Evolutionary conservation across 805 yeast genomes (phyloP).

Genomic region (Metschnikowia peoriensis): DNA sequence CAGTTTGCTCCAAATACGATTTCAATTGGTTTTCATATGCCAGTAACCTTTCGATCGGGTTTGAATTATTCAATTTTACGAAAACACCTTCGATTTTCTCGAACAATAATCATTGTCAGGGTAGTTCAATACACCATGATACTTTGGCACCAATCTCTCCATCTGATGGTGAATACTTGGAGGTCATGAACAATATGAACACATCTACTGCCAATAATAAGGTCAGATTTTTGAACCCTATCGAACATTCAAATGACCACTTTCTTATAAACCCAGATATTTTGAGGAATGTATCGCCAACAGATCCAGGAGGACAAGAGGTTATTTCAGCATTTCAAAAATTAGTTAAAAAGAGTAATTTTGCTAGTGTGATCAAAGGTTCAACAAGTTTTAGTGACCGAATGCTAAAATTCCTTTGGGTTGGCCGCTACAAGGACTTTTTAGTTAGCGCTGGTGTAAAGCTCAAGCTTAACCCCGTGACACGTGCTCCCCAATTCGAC

Average conservation of each 20-base stretch:
- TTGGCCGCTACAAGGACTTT: constrained; percentile 80
- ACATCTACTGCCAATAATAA: neutral
- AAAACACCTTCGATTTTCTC: constrained; percentile 9
- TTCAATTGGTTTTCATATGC: constrained; percentile 90
- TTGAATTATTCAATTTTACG: constrained; percentile 69
- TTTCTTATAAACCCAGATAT: constrained; percentile 29
- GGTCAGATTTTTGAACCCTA: constrained; percentile 4
- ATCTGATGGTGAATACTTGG: neutral
- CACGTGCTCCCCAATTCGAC: constrained; percentile 46
- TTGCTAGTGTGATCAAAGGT: constrained; percentile 69
- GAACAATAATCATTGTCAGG: neutral
- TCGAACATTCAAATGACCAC: constrained; percentile 18
- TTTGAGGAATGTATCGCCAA: constrained; percentile 10
- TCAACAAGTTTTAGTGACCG: constrained; percentile 67
- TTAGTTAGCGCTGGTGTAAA: constrained; percentile 72
- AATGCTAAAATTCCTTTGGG: constrained; percentile 74
- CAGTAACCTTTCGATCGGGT: constrained; percentile 81
- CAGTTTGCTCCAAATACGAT: constrained; percentile 81
- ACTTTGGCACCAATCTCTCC: constrained; percentile 11
- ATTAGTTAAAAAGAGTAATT: constrained; percentile 51
- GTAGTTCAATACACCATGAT: constrained; percentile 15
- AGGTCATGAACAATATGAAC: neutral
- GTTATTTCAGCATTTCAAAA: constrained; percentile 52
- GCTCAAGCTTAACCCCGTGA: constrained; percentile 37
- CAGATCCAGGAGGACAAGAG: constrained; percentile 10